Base-by-base conservation (phyloP, 768 basidiomycete species). In the Coprinopsis strossmayeri region DNA sequence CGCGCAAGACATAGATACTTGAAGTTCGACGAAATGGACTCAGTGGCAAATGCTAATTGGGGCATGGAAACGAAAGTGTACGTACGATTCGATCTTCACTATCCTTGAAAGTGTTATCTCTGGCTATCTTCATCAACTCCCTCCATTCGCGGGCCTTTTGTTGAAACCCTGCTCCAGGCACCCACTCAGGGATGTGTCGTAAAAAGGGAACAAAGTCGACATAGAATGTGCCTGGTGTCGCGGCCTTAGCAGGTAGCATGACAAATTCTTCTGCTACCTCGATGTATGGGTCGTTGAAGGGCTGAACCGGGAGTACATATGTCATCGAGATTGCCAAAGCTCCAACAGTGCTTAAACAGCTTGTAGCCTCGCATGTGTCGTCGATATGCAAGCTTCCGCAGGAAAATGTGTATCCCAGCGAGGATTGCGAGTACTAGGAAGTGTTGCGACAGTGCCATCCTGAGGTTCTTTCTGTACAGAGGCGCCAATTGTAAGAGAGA, bases 91-190 rank as follows among this genome's bases (percentile, higher is more conserved):
- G 23, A n/a, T 47, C 58, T 34, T 61, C 48, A 11, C 54, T 50
- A 15, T 51, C 53, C 1, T 24, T 39, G 34, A 60, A 74, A 0
- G 73, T 73, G n/a, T 58, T 54, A 10, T 69, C 60, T 24, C 63
- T 53, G 62, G 70, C 66, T 10, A 63, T 56, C 15, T 59, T 38
- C 11, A 65, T 58, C 7, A 60, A 53, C 35, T 56, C 58, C 12
- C 59, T 61, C 79, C 78, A 81, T 2, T 52, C 50, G 3, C 32
- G 56, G 0, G 78, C 78, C 44, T 76, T 70, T 13, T 64, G 64
- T 57, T 74, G 69, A 68, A 81, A 83, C 0, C 66, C 66, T 0
- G 76, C 72, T 9, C 80, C 81, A 4, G 81, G 81, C 26, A 76
- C 59, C 79, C 78, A 82, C 34, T 58, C 51, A 0, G 81, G 81